Evolutionary conservation across 108 stramenopile species (phyloP).

Genomic region (Nannochloropsis granulata): DNA sequence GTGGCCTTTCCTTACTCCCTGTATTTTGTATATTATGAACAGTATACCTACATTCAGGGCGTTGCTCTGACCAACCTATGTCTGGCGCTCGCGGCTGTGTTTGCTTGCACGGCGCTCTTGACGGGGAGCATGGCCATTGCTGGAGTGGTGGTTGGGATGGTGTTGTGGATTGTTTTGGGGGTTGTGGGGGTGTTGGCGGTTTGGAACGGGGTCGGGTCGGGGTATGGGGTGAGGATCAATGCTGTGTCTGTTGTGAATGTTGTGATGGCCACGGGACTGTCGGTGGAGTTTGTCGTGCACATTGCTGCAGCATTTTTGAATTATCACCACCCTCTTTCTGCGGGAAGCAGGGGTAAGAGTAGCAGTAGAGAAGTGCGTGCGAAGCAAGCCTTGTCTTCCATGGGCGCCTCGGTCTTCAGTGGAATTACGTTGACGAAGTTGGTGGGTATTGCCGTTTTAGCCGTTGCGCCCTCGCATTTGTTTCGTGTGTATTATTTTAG

Average conservation of each 20-base stretch:
- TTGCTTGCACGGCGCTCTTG: conserved; percentile 11
- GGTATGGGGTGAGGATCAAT: conserved; percentile 30
- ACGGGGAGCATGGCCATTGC: conserved; percentile 11
- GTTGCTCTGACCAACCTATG: conserved; percentile 22
- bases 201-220: background rate
- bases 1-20: conserved; percentile 38
- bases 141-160: conserved; percentile 14
- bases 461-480: conserved; percentile 31
- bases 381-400: conserved; percentile 11
- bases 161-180: conserved; percentile 16
- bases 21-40: conserved; percentile 38
- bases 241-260: conserved; percentile 38
- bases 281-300: conserved; percentile 35
- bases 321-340: background rate
- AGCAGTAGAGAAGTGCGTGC: conserved; percentile 21
- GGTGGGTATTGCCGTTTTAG: conserved; percentile 31
- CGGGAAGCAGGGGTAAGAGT: background rate
- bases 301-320: conserved; percentile 17
- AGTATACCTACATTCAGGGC: conserved; percentile 36
- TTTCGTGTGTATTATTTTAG: conserved; percentile 39
- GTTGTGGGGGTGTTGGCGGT: conserved; percentile 21
- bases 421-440: conserved; percentile 40
- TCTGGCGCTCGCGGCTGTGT: conserved; percentile 22
- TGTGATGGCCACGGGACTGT: conserved; percentile 33
- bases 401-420: conserved; percentile 28